Base-by-base conservation (phyloP, 2,329 filamentous ascomycete genomes). In the Claviceps sp. region DNA sequence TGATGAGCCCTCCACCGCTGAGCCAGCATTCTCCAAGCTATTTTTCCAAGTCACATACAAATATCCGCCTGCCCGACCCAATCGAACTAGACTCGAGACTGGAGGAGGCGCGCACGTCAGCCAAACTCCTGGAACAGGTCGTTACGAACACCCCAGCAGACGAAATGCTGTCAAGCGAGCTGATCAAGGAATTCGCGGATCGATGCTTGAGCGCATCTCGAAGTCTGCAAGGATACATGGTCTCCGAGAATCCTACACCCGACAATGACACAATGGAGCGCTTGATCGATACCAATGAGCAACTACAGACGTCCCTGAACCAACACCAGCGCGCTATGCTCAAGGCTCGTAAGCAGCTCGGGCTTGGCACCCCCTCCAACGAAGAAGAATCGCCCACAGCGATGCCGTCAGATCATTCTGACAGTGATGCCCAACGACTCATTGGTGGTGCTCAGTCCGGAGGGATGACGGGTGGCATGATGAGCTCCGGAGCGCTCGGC, bases 261-360 rank as follows among this genome's bases (percentile, higher is more conserved):
- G 93, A 97, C 66, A 91, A 95, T 61, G 85, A 95, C 59, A 97
- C 91, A 1, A 89, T 97, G 78, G 82, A 93, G 64, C 90, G 82
- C 14, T 73, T 98, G 56, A 95, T 98, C 62, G 89, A 96, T 67
- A 93, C 89, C 14, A 95, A 95, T 64, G 93, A 97, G 67, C 86
- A 91, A 64, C 74, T 98, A 34, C 87, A 88, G 55, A 80, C 87
- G 45, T 84, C 90, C 0, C 75, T 91, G 42, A 93, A 82, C 57
- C 83, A 89, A 63, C 88, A 96, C 66, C 88, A 95, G 67, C 82
- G 89, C 51, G 85, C 89, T 10, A 72, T 94, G 42, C 69, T 84
- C n/a, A 75, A 74, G 54, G 79, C 81, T 2, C 71, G 76, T 55
- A 83, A 82, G 61, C 70, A 75, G 40, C 65, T 77, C 4, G 75